These are phyloP conservation scores for Botryococcus braunii DNA, from an alignment of 163 green algal species.

Conservation along the genomic window DNA sequence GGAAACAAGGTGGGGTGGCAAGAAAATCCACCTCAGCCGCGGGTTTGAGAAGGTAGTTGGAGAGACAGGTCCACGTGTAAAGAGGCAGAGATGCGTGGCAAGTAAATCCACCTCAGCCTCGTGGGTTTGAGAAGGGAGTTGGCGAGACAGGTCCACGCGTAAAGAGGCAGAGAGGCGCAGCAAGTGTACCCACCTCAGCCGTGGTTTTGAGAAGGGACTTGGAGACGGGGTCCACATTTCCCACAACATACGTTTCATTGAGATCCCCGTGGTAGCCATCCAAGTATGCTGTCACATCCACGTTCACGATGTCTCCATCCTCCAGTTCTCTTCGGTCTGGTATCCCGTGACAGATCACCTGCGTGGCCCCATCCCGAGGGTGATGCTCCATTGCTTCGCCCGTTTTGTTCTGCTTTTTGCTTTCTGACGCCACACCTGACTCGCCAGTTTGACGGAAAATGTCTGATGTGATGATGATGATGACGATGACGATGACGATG, in stretches of 20 bases:
- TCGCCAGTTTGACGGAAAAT: background rate
- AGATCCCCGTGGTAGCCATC: slow-evolving; percentile 87
- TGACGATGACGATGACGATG: background rate
- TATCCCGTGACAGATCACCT: slow-evolving; percentile 97
- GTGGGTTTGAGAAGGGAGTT: too few relatives aligned
- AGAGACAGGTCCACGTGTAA: too few relatives aligned
- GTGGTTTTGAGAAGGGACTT: slow-evolving; percentile 54
- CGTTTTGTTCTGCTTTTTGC: too few relatives aligned
- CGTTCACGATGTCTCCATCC: slow-evolving; percentile 97
- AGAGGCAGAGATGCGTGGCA: too few relatives aligned
- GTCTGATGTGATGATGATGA: background rate
- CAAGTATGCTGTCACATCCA: slow-evolving; percentile 88
- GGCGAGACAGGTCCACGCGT: too few relatives aligned
- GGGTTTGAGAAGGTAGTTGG: slow-evolving; percentile 48
- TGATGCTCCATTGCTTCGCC: too few relatives aligned
- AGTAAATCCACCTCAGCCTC: too few relatives aligned
- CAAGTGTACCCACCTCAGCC: slow-evolving; percentile 40
- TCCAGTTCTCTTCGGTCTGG: slow-evolving; percentile 79
- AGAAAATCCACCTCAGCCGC: slow-evolving; percentile 45
- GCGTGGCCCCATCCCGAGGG: background rate
- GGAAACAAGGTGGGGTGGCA: too few relatives aligned
- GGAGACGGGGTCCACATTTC: slow-evolving; percentile 32
- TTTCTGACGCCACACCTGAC: background rate
- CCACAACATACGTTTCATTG: slow-evolving; percentile 87
- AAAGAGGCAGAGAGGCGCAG: too few relatives aligned